Evolutionary conservation across 2,329 filamentous ascomycete genomes (phyloP).

Genomic region (Penicillium sp.): DNA sequence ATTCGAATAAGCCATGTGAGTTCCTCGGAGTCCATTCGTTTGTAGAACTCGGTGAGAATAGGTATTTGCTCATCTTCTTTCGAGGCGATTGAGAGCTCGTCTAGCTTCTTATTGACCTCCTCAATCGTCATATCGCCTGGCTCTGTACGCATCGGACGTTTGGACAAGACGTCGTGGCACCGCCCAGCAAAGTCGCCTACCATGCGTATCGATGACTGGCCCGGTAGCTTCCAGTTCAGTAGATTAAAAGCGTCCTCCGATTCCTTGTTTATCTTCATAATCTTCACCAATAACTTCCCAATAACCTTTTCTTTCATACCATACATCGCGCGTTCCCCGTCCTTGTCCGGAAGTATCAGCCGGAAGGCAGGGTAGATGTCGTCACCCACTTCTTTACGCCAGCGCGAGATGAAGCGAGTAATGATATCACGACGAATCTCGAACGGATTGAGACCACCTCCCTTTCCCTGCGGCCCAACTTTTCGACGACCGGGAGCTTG

Average conservation of each 20-base stretch:
- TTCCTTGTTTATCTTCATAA: constrained; percentile 88
- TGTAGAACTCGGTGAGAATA: constrained; percentile 83
- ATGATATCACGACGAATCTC: constrained; percentile 82
- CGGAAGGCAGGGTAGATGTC: constrained; percentile 94
- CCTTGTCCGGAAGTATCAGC: constrained; percentile 89
- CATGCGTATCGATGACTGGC: constrained; percentile 66
- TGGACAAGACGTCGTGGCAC: constrained; percentile 84
- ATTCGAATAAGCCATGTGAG: constrained; percentile 94
- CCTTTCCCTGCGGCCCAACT: constrained; percentile 60
- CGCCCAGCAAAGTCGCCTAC: constrained; percentile 91
- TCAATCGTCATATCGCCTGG: constrained; percentile 81
- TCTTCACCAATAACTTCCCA: constrained; percentile 85
- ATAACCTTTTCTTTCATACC: constrained; percentile 92
- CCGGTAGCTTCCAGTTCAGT: constrained; percentile 89
- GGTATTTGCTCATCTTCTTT: constrained; percentile 84
- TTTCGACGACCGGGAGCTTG: constrained; percentile 60
- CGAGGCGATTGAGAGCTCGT: constrained; percentile 73
- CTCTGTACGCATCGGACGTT: constrained; percentile 74
- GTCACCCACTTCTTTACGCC: constrained; percentile 84
- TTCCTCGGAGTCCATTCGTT: constrained; percentile 90
- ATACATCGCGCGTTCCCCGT: constrained; percentile 89
- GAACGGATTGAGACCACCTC: constrained; percentile 65
- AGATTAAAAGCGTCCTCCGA: constrained; percentile 87
- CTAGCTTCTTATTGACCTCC: constrained; percentile 85
- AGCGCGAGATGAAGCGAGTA: constrained; percentile 80